phyloP scores from a whole-genome alignment of 441 rosid species.

The Gossypium gossypioides region DNA sequence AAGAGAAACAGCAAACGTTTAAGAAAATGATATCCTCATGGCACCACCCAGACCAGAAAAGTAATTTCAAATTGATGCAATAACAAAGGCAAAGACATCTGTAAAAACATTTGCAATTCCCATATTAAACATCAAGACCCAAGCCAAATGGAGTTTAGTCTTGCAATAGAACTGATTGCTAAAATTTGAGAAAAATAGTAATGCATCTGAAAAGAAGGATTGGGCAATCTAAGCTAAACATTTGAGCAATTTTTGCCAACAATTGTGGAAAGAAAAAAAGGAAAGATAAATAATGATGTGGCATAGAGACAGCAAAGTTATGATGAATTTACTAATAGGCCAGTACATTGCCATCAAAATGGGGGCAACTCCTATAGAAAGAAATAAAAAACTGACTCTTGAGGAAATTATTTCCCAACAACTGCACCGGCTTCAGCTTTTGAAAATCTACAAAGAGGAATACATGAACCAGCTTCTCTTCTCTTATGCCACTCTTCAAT shows the following conservation, averaged over 20 bases:
- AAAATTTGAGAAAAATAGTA: background rate
- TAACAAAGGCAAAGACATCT: background rate
- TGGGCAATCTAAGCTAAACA: background rate
- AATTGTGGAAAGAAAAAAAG: background rate
- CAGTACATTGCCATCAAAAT: background rate
- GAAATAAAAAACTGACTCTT: background rate
- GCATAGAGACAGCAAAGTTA: background rate
- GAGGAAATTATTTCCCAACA: constrained; percentile 3
- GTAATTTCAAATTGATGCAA: constrained; percentile 1
- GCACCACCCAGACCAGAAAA: background rate
- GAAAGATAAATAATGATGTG: background rate
- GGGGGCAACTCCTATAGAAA: background rate
- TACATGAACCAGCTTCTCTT: background rate
- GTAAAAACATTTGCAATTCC: background rate
- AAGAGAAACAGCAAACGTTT: background rate
- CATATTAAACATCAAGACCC: background rate
- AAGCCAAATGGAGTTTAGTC: background rate
- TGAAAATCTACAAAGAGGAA: background rate
- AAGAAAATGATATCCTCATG: background rate
- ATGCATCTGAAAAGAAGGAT: background rate
- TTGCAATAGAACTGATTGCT: background rate
- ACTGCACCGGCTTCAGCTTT: background rate
- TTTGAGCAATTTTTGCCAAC: background rate
- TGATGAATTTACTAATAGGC: background rate
- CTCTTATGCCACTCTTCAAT: background rate